Evolutionary conservation across 2,329 filamentous ascomycete species (phyloP).

Genomic region (Aspergillus sp.): DNA sequence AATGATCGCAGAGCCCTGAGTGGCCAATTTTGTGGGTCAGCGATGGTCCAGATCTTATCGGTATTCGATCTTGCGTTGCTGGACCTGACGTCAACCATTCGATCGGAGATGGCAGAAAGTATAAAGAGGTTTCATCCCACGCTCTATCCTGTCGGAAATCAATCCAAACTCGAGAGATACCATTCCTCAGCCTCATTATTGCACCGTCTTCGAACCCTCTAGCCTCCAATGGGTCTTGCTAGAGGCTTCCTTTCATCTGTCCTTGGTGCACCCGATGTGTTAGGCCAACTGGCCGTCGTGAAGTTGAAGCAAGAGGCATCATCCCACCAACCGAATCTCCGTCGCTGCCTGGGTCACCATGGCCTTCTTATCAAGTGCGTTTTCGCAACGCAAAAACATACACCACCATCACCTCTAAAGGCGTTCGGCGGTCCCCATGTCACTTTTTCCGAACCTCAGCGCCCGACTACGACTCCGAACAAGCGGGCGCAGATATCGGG

Average conservation of each 20-base stretch:
- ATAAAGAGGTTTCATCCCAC: not conserved
- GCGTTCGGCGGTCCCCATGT: not conserved
- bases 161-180: not conserved
- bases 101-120: not conserved
- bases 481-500: not conserved
- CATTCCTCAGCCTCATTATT: not conserved
- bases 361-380: conserved; percentile 21
- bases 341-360: not conserved
- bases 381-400: conserved; percentile 18
- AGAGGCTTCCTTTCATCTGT: conserved; percentile 12
- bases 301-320: conserved; percentile 21
- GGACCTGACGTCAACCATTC: not conserved
- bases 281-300: conserved; percentile 20
- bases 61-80: not conserved
- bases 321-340: conserved; percentile 1
- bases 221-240: conserved; percentile 2
- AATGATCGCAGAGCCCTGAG: not conserved
- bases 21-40: not conserved
- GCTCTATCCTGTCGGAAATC: not conserved
- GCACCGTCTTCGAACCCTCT: not conserved
- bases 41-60: not conserved
- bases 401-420: conserved; percentile 1
- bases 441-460: not conserved
- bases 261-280: conserved; percentile 5
- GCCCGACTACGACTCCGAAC: not conserved